Percentiles rank a stretch among this genome's conserved stretches.
phyloP scores from a whole-genome alignment of 441 rosid genomes.

The Gossypium davidsonii region DNA sequence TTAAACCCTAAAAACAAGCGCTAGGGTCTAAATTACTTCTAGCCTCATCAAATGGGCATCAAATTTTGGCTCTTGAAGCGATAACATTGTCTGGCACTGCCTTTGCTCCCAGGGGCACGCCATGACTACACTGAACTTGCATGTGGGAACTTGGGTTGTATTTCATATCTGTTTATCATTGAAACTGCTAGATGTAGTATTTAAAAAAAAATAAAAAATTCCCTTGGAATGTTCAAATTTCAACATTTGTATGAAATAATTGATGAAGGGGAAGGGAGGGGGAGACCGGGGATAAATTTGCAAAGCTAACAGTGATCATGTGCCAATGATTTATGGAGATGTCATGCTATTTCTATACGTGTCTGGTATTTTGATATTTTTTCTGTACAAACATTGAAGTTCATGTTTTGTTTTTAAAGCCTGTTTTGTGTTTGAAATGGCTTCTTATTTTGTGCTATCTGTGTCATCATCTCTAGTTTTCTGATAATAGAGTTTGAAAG shows the following conservation, averaged over 20 bases:
- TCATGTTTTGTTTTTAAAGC: not conserved
- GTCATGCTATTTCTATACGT: not conserved
- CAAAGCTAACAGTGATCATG: not conserved
- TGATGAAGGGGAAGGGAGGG: not conserved
- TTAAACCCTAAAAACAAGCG: too few species aligned
- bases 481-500: not conserved
- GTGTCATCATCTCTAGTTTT: not conserved
- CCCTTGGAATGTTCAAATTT: slow-evolving; percentile 1
- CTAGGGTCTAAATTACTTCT: too few species aligned
- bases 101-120: not conserved
- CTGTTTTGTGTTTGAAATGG: not conserved
- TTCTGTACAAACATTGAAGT: not conserved
- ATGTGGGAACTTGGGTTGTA: not conserved
- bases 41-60: not conserved
- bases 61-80: not conserved
- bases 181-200: not conserved
- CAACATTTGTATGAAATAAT: not conserved
- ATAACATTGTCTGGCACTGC: not conserved
- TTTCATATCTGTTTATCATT: not conserved
- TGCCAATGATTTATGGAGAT: not conserved
- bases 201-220: not conserved
- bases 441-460: not conserved
- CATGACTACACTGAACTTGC: not conserved
- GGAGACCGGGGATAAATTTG: not conserved
- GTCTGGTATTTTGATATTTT: not conserved